phyloP scores from a whole-genome alignment of 1,139 yeast species.

The Pichia sp. region DNA sequence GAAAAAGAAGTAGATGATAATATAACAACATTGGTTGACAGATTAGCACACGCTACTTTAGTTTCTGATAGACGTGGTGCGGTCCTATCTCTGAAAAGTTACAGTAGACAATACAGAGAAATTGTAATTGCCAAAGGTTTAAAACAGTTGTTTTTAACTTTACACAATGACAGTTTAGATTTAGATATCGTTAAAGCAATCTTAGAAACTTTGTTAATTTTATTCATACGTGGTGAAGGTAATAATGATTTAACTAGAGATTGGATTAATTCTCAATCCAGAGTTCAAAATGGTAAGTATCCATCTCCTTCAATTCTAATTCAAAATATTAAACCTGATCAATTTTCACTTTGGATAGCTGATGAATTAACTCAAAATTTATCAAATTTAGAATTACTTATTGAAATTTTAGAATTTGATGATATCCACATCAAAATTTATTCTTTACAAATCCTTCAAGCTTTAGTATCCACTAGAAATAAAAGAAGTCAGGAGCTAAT shows the following conservation, averaged over 20 bases:
- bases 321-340: constrained; percentile 56
- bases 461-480: constrained; percentile 74
- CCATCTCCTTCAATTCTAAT: constrained; percentile 72
- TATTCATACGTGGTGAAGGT: constrained; percentile 58
- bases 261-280: constrained; percentile 72
- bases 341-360: constrained; percentile 89
- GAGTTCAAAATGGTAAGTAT: constrained; percentile 72
- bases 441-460: constrained; percentile 78
- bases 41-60: constrained; percentile 76
- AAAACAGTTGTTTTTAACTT: constrained; percentile 62
- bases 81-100: constrained; percentile 81
- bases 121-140: constrained; percentile 85
- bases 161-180: constrained; percentile 60
- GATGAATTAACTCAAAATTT: constrained; percentile 79
- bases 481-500: constrained; percentile 68
- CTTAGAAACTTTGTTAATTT: constrained; percentile 74
- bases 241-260: constrained; percentile 52
- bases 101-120: constrained; percentile 85
- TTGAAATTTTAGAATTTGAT: constrained; percentile 41
- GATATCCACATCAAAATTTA: constrained; percentile 79
- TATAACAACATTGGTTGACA: constrained; percentile 80
- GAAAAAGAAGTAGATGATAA: constrained; percentile 68
- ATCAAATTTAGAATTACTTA: constrained; percentile 45
- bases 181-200: constrained; percentile 73
- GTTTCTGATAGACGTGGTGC: constrained; percentile 90